Percentiles rank a stretch among this genome's conserved stretches.
Conservation (phyloP, 2,329 filamentous ascomycete genomes). For the Phaeosphaeriaceae sp. region DNA sequence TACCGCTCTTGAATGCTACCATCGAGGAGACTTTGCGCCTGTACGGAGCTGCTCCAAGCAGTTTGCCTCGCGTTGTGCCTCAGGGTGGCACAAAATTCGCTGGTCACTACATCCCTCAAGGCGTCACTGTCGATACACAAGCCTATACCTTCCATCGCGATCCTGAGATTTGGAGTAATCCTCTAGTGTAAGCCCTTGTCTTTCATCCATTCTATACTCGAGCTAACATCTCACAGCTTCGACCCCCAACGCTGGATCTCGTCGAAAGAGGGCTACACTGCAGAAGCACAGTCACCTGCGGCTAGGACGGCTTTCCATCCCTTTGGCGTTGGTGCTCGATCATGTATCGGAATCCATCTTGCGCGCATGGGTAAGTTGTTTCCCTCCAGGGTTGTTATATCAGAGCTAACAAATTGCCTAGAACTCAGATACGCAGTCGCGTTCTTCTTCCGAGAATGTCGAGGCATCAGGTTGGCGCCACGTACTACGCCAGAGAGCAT, state of each 20-base stretch:
- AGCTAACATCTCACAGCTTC: constrained; percentile 33
- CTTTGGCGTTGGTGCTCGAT: constrained; percentile 73
- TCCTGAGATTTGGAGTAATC: constrained; percentile 35
- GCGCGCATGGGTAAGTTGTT: constrained; percentile 55
- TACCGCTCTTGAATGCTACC: constrained; percentile 47
- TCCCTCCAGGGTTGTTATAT: background rate
- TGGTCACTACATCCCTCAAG: constrained; percentile 47
- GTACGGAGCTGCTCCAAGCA: constrained; percentile 46
- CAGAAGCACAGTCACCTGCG: constrained; percentile 33
- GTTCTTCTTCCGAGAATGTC: constrained; percentile 60
- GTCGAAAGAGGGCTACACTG: constrained; percentile 24
- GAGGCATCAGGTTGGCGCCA: constrained; percentile 32
- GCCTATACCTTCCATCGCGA: constrained; percentile 52
- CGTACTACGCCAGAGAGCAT: constrained; percentile 50
- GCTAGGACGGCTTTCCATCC: constrained; percentile 68
- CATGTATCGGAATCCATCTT: constrained; percentile 75
- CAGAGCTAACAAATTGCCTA: background rate
- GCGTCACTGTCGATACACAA: constrained; percentile 49
- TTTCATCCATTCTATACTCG: no score
- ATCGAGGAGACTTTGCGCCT: constrained; percentile 52
- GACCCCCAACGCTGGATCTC: constrained; percentile 43
- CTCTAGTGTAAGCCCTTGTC: constrained; percentile 27
- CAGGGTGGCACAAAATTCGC: constrained; percentile 43
- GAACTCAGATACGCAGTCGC: constrained; percentile 63
- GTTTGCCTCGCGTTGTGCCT: constrained; percentile 48